These are phyloP conservation scores for Arachis hypogaea DNA, from an alignment of 306 rosid species.

Conservation along the genomic window DNA sequence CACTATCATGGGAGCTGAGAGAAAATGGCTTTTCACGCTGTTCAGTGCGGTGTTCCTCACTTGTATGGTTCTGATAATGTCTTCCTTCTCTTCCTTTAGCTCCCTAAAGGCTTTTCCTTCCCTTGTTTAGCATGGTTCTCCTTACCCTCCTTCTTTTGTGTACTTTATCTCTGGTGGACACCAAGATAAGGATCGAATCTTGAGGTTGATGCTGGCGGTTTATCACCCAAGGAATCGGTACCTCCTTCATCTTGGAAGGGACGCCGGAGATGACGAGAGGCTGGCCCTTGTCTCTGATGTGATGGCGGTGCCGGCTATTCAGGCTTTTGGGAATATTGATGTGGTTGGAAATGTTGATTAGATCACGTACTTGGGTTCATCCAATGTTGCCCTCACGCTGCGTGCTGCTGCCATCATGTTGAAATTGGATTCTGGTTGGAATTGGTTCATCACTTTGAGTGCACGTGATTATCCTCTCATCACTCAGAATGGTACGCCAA, in stretches of 20 bases:
- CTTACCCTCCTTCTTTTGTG: constrained; percentile 84
- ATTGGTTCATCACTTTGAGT: too few species aligned
- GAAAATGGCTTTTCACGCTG: too few species aligned
- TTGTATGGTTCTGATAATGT: too few species aligned
- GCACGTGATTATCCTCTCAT: constrained; percentile 76
- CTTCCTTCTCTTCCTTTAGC: constrained; percentile 8
- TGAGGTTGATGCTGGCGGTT: constrained; percentile 76
- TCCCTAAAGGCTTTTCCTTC: constrained; percentile 70
- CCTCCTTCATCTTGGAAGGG: constrained; percentile 65
- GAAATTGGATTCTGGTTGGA: constrained; percentile 53
- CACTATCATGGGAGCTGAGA: too few species aligned
- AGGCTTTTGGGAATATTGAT: too few species aligned
- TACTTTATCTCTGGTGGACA: constrained; percentile 77
- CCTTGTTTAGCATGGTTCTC: constrained; percentile 65
- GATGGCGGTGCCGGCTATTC: too few species aligned
- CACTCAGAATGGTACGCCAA: constrained; percentile 87
- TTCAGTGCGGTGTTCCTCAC: too few species aligned
- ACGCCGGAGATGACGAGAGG: too few species aligned
- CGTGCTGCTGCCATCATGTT: constrained; percentile 90
- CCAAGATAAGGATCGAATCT: constrained; percentile 75
- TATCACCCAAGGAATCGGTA: constrained; percentile 91
- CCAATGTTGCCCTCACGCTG: constrained; percentile 68
- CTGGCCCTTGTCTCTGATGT: too few species aligned
- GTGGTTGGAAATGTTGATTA: too few species aligned
- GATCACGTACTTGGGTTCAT: constrained; percentile 56